These are phyloP conservation scores for Apiotrichum gracile DNA, from an alignment of 1,284 basidiomycete species.

Conservation along the genomic window DNA sequence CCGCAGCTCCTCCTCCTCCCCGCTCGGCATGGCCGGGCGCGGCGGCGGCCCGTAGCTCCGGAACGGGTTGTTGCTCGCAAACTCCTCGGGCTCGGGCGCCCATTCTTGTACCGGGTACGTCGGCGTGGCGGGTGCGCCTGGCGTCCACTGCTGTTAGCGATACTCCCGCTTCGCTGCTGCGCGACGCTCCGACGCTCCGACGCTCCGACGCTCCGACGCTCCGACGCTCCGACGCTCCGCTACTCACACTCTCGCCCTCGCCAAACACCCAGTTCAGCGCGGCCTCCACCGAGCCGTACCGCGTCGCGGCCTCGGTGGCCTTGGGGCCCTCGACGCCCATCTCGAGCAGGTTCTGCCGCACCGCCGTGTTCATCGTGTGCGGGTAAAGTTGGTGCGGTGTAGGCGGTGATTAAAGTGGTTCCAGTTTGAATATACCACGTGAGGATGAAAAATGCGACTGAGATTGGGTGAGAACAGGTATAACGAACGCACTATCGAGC, in stretches of 20 bases:
- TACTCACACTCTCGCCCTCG: conserved; percentile 33
- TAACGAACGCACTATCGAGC: too few relatives aligned
- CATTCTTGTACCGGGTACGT: too few relatives aligned
- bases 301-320: conserved; percentile 30
- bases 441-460: too few relatives aligned
- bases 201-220: too few relatives aligned
- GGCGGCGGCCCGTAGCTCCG: conserved; percentile 14
- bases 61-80: conserved; percentile 17
- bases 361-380: conserved; percentile 17
- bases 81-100: neutral
- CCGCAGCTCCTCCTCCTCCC: conserved; percentile 23
- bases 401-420: neutral
- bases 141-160: neutral
- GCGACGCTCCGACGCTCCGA: too few relatives aligned
- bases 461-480: too few relatives aligned
- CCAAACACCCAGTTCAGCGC: conserved; percentile 45
- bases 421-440: too few relatives aligned
- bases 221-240: too few relatives aligned
- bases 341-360: conserved; percentile 24
- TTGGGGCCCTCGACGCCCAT: conserved; percentile 35
- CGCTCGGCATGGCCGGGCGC: conserved; percentile 11
- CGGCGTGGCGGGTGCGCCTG: too few relatives aligned
- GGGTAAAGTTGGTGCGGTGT: neutral
- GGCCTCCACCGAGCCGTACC: conserved; percentile 29
- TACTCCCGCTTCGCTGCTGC: too few relatives aligned